Evolutionary conservation across 176 grass and related monocot species (phyloP).

Genomic region (Phragmites australis): DNA sequence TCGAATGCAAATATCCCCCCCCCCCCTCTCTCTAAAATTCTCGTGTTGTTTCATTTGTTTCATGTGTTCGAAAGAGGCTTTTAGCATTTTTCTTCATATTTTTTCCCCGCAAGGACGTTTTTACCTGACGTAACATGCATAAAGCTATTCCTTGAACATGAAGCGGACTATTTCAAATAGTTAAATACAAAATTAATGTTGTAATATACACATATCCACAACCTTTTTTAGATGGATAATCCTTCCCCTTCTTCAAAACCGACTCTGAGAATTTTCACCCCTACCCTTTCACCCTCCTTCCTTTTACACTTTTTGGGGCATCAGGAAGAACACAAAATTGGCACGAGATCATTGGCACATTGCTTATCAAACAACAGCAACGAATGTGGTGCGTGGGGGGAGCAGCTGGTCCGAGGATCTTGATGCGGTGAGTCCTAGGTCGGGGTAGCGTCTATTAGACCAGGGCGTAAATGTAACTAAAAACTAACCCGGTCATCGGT

Average conservation of each 20-base stretch:
- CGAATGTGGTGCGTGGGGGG: no score
- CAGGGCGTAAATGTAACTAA: no score
- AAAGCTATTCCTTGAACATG: background rate
- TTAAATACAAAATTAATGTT: slow-evolving; percentile 24
- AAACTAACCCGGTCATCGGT: no score
- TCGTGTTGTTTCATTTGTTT: background rate
- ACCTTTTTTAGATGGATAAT: background rate
- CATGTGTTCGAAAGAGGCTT: background rate
- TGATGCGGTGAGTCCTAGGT: no score
- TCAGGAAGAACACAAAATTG: slow-evolving; percentile 3
- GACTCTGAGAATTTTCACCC: background rate
- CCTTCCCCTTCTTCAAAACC: background rate
- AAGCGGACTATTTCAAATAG: background rate
- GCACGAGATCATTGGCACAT: background rate
- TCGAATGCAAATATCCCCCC: background rate
- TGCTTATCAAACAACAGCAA: slow-evolving; percentile 11
- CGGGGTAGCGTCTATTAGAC: no score
- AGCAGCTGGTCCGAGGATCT: no score
- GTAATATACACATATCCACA: slow-evolving; percentile 38
- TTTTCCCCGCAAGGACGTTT: background rate
- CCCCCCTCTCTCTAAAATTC: background rate
- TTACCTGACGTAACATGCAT: background rate
- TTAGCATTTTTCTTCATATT: background rate
- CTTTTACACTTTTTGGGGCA: background rate
- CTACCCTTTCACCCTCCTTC: background rate